These are phyloP conservation scores for Globisporangium sylvaticum DNA, from an alignment of 352 stramenopile genomes.

Conservation along the genomic window DNA sequence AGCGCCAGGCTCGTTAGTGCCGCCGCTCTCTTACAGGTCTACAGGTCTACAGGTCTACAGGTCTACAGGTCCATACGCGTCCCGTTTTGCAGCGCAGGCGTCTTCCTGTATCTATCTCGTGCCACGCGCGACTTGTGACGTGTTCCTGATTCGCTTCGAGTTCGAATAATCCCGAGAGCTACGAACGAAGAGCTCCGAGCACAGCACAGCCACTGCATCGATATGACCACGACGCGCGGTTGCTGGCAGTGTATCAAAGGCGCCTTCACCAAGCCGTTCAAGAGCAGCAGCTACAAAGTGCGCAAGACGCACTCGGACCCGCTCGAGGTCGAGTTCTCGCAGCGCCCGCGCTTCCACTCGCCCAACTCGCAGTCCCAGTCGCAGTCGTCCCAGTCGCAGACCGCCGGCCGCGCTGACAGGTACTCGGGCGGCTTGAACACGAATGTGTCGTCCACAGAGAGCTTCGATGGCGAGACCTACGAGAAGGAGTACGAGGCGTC, in stretches of 20 bases:
- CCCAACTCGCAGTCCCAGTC: slow-evolving; percentile 14
- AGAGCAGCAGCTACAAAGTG: slow-evolving; percentile 21
- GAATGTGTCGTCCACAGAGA: slow-evolving; percentile 18
- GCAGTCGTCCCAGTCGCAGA: slow-evolving; percentile 11
- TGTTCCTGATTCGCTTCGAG: background rate
- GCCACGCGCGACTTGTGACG: background rate
- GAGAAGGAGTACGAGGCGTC: slow-evolving; percentile 30
- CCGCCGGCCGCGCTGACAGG: slow-evolving; percentile 8
- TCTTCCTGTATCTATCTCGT: background rate
- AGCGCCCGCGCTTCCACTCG: slow-evolving; percentile 15
- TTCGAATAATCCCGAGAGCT: background rate
- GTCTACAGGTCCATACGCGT: background rate
- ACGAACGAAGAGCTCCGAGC: too few species aligned
- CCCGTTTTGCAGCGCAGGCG: background rate
- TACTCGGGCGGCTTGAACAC: slow-evolving; percentile 14
- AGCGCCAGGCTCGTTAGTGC: background rate
- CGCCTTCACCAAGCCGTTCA: slow-evolving; percentile 17
- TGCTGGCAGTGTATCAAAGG: slow-evolving; percentile 14
- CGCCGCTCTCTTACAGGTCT: background rate
- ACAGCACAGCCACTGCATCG: background rate
- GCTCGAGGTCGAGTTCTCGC: slow-evolving; percentile 18
- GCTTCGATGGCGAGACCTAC: slow-evolving; percentile 24
- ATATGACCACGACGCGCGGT: background rate
- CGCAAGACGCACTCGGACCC: slow-evolving; percentile 20
- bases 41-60: background rate